Evolutionary conservation across 225 moss, liverwort and hornwort species (phyloP), one percentile per base, ranked within the genome.

Genomic region (Polytrichum commune): DNA sequence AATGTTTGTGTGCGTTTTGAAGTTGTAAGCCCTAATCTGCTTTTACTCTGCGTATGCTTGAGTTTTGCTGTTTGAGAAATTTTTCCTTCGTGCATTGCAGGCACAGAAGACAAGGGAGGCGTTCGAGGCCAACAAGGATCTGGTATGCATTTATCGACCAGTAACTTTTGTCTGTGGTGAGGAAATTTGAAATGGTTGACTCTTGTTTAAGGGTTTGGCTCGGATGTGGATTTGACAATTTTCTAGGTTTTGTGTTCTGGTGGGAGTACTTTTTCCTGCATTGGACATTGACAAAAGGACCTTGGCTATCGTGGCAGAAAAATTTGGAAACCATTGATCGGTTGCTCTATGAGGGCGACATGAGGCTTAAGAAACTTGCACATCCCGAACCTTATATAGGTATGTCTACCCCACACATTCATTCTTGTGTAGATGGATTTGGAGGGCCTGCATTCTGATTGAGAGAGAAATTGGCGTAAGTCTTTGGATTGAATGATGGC

Each of bases 381-480:
- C 96, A 97, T 70, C 96, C 93, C 26, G 96, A 97, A 63, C 89
- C 90, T 66, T 97, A 97, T 76, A 91, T 78, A 75, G 83, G 93
- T 93, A 79, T 1, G 23, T 24, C 46, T 16, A 16, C 46, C 46
- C 4, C 46, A 28, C 28, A 8, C 13, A 8, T 62, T 62, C 27
- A 26, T 23, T 63, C 18, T 27, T 27, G 9, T 27, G 18, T 27
- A 2, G 22, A 5, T 23, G n/a, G 7, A 6, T 22, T 60, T 60
- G 24, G 16, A 46, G 46, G 46, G 10, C 46, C 16, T 60, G 60
- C 2, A 20, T 23, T 60, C 22, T 24, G 60, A 24, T 24, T 7
- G 60, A 9, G 60, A n/a, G 23, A n/a, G 60, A 60, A 20, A 22
- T 60, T 3, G 60, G 60, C 23, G 0, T 7, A 60, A 9, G 60